Base-by-base conservation (phyloP, 305 asterid species). In the Andrographis paniculata region DNA sequence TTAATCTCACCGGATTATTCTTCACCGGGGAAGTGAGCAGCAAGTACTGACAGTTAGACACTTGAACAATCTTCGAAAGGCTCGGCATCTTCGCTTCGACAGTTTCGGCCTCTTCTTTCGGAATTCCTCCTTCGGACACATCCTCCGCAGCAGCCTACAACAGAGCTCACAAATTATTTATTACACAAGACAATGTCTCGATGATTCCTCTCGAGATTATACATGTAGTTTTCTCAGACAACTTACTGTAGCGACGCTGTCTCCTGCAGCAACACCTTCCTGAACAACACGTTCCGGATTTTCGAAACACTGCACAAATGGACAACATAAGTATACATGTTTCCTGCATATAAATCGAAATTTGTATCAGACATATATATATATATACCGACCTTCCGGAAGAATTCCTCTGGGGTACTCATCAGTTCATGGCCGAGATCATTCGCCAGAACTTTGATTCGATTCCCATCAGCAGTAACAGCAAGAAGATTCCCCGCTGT, bases 401-500 rank as follows among this genome's bases (percentile, higher is more conserved):
- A 48, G 28, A 77, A 55, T 41, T 74, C 69, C 7, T 71, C 79
- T 22, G 56, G 20, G 31, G 63, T 48, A 21, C 74, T 67, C 46
- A 72, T 50, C 49, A 69, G 52, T 50, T 66, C 52, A 48, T 53
- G 48, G 21, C 79, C 84, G 6, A 76, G 84, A 43, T 69, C 62
- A 70, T 76, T 82, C 44, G 79, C 87, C 39, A 82, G 70, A 56
- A 82, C 61, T 70, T 77, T 76, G 55, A 73, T 52, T 37, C 86
- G 76, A 66, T 74, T 76, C 10, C 72, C 84, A 56, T 56, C 72
- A 23, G 87, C 79, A 41, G 94, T 71, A 24, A 77, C 86, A 35
- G 91, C 86, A 66, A 82, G 61, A 17, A 79, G 61, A 17, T 52
- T 30, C 55, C 94, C 94, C 18, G 71, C 74, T 70, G 70, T 79